Evolutionary conservation across 192 early-diverging fungal genomes (phyloP), one percentile per base, ranked within the genome.

Genomic region (Phlyctochytrium planicorne): DNA sequence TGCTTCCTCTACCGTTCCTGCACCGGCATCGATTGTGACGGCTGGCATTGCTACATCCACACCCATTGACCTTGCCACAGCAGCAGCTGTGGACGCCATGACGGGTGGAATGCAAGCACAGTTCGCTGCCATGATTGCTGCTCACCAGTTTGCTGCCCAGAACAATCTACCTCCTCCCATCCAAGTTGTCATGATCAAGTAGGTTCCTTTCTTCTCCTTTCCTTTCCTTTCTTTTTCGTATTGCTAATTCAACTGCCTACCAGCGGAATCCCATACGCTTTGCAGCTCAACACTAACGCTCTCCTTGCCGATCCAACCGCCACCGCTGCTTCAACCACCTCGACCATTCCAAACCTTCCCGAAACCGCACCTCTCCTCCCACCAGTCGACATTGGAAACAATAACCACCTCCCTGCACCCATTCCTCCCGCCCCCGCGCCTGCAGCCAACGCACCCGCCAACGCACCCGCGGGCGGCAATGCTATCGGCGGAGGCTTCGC

Each of bases 161-260:
- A 34, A 2, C 40, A 25, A 34, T 23, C 37, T 32, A 25, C 62
- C 70, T 17, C 36, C 40, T 20, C 70, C 70, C 10, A 60, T 52
- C 30, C 73, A 75, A 60, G 47, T 75, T 30, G 73, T 75, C 2
- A 36, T 70, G 55, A 65, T 75, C 68, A 70, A 75, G 73, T 75
- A 65, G 31, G 73, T 68, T 30, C 4, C 47, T 23, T 12, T 23
- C 14, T 20, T 65, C 36, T 36, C 14, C 27, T n/a, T 25, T 30
- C 4, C 25, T 1, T 65, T 65, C 25, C n/a, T n/a, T n/a, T n/a
- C n/a, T n/a, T n/a, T n/a, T n/a, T n/a, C n/a, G n/a, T n/a, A n/a
- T n/a, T n/a, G n/a, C n/a, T n/a, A n/a, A 25, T 25, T 53, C 50
- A 16, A 0, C 60, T 60, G 60, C 66, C 60, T 1, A 60, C n/a